These are phyloP conservation scores for Annulohypoxylon nitens DNA, from an alignment of 495 filamentous ascomycete genomes.

Conservation along the genomic window DNA sequence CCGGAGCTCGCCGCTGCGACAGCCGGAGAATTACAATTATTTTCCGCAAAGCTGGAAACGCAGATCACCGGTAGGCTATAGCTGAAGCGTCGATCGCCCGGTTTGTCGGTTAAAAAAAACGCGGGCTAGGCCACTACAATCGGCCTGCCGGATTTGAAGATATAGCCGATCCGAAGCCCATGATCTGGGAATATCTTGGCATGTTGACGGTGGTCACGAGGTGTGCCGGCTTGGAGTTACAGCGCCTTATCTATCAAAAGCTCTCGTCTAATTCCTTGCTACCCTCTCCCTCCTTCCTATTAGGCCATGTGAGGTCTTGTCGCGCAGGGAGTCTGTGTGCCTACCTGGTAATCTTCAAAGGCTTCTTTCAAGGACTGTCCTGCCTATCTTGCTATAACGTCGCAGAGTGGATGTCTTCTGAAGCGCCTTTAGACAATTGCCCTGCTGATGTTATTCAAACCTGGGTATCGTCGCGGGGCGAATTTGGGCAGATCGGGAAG, in stretches of 20 bases:
- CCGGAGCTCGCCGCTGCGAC: slow-evolving; percentile 16
- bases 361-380: slow-evolving; percentile 29
- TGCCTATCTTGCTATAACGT: slow-evolving; percentile 40
- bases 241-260: slow-evolving; percentile 44
- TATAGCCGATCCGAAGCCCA: slow-evolving; percentile 28
- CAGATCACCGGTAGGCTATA: slow-evolving; percentile 34
- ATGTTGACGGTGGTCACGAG: slow-evolving; percentile 32
- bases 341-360: slow-evolving; percentile 12
- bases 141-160: slow-evolving; percentile 38
- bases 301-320: slow-evolving; percentile 31
- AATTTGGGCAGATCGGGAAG: slow-evolving; percentile 47
- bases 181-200: slow-evolving; percentile 32
- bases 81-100: slow-evolving; percentile 37
- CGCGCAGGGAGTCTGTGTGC: slow-evolving; percentile 22
- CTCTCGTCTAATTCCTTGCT: slow-evolving; percentile 34
- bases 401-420: slow-evolving; percentile 23
- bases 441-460: slow-evolving; percentile 39
- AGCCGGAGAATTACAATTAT: slow-evolving; percentile 28
- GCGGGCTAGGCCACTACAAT: slow-evolving; percentile 23
- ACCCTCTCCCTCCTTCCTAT: slow-evolving; percentile 34
- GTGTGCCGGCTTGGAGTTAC: slow-evolving; percentile 39
- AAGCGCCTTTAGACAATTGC: slow-evolving; percentile 44
- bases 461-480: slow-evolving; percentile 39
- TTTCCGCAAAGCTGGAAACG: slow-evolving; percentile 28
- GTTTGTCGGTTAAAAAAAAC: slow-evolving; percentile 29